Percentiles rank a stretch among this genome's conserved stretches.
These are phyloP conservation scores for Globisporangium megalacanthum DNA, from an alignment of 352 stramenopile genomes.

Conservation along the genomic window DNA sequence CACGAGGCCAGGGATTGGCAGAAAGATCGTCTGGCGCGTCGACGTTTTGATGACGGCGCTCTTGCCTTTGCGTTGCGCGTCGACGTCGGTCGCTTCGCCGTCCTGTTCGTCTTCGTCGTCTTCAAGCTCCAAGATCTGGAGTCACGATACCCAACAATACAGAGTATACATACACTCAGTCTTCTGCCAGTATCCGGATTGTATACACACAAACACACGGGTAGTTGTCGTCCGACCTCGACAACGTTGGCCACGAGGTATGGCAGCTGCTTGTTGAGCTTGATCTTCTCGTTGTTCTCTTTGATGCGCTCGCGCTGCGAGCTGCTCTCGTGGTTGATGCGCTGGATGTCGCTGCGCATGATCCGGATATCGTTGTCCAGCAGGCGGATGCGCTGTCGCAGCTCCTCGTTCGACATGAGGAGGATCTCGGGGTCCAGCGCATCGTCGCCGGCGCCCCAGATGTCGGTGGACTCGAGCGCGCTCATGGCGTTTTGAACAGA, in stretches of 20 bases:
- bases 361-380: slow-evolving; percentile 97
- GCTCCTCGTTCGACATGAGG: slow-evolving; percentile 93
- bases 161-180: neutral
- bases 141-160: neutral
- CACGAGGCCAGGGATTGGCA: slow-evolving; percentile 97
- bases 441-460: slow-evolving; percentile 50
- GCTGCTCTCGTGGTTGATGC: slow-evolving; percentile 95
- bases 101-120: slow-evolving; percentile 94
- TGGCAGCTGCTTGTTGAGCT: slow-evolving; percentile 98
- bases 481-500: slow-evolving; percentile 33
- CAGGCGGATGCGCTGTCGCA: slow-evolving; percentile 94
- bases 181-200: slow-evolving; percentile 5
- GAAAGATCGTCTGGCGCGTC: slow-evolving; percentile 98
- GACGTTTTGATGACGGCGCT: slow-evolving; percentile 98
- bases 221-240: slow-evolving; percentile 48
- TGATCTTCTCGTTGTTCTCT: slow-evolving; percentile 99
- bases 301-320: slow-evolving; percentile 94
- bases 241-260: slow-evolving; percentile 99
- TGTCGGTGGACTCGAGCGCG: slow-evolving; percentile 53
- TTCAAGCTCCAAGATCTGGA: slow-evolving; percentile 65
- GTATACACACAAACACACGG: neutral
- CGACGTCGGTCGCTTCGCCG: slow-evolving; percentile 89
- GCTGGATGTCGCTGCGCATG: slow-evolving; percentile 96
- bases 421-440: slow-evolving; percentile 87
- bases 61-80: slow-evolving; percentile 89